A percentile compares a stretch with the other conserved stretches of the same genome.
These are phyloP conservation scores for Fagus crenata DNA, from an alignment of 306 rosid species.

Conservation along the genomic window DNA sequence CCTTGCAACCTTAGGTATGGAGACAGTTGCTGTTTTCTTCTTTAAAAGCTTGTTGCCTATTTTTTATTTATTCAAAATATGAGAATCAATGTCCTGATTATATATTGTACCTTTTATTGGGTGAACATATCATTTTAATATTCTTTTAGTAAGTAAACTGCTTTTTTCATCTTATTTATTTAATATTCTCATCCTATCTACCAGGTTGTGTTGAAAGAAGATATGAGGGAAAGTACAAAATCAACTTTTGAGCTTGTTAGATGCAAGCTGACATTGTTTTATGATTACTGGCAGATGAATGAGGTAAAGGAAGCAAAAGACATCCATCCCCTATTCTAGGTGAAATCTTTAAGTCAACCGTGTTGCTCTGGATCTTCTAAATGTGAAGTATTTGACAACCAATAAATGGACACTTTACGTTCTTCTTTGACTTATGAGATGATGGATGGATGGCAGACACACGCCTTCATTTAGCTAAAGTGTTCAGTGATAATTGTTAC, in stretches of 20 bases:
- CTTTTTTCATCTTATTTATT: not conserved
- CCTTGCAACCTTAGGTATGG: not conserved
- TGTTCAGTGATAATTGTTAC: not conserved
- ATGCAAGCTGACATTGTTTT: conserved; percentile 84
- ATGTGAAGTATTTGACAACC: not conserved
- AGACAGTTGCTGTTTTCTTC: not conserved
- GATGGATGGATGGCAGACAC: not conserved
- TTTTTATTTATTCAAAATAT: not conserved
- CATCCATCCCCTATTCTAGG: conserved; percentile 20
- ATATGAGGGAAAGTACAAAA: conserved; percentile 33
- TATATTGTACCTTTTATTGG: not conserved
- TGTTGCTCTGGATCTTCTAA: not conserved
- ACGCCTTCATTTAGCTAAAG: not conserved
- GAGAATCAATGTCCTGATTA: not conserved
- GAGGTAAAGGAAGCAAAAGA: conserved; percentile 61
- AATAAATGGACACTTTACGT: not conserved
- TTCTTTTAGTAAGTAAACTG: not conserved
- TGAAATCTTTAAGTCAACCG: not conserved
- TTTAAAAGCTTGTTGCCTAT: not conserved
- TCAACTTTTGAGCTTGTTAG: conserved; percentile 71
- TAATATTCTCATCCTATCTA: conserved; percentile 15
- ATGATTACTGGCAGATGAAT: conserved; percentile 88
- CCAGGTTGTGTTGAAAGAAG: conserved; percentile 67
- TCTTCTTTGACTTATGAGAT: not conserved
- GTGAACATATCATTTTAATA: not conserved